phyloP scores from a whole-genome alignment of 1,139 yeast genomes.

The Geotrichum klebahnii region DNA sequence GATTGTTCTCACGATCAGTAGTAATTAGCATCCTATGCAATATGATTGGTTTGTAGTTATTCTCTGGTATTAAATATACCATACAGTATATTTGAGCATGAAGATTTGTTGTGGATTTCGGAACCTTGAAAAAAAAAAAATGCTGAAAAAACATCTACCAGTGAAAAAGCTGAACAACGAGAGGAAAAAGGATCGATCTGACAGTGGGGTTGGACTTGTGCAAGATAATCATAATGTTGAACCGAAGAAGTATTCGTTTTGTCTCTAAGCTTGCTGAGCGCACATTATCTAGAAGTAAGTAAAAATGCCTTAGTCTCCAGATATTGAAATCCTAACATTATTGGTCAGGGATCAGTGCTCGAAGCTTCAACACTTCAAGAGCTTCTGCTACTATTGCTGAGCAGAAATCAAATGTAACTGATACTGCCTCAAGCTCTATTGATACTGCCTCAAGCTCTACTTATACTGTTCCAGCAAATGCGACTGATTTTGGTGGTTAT shows the following conservation, averaged over 20 bases:
- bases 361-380: not conserved
- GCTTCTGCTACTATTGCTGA: not conserved
- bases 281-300: not conserved
- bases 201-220: not conserved
- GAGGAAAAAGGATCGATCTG: not conserved
- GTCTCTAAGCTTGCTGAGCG: not conserved
- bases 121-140: too few species aligned
- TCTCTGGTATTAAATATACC: too few species aligned
- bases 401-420: not conserved
- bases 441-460: too few species aligned
- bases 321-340: not conserved
- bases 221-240: not conserved
- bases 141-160: too few species aligned
- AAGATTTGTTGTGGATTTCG: too few species aligned
- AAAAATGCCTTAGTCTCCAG: not conserved
- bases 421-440: not conserved
- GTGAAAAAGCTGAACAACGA: too few species aligned
- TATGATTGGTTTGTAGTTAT: too few species aligned
- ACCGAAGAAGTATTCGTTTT: not conserved
- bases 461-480: slow-evolving; percentile 20
- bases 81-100: too few species aligned
- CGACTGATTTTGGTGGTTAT: slow-evolving; percentile 34
- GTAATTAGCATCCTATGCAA: too few species aligned
- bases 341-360: not conserved
- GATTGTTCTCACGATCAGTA: too few species aligned